Percentiles rank a stretch among this genome's conserved stretches.
These are phyloP conservation scores for Ustilago nuda DNA, from an alignment of 1,284 basidiomycete genomes.

Conservation along the genomic window DNA sequence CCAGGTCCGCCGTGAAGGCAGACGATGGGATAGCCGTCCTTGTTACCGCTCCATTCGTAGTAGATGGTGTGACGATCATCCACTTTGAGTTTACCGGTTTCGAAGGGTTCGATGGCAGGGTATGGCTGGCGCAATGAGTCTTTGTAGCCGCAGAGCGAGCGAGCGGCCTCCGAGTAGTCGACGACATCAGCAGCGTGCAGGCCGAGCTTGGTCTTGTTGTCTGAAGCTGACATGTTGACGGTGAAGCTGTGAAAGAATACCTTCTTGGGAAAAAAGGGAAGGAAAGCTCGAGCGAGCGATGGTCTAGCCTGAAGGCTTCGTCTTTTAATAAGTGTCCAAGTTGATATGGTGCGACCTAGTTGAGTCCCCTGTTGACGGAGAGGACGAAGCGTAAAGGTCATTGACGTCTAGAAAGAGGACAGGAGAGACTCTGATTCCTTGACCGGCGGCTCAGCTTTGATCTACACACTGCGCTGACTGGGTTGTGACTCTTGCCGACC, in stretches of 20 bases:
- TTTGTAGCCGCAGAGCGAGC: slow-evolving; percentile 54
- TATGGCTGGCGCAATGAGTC: slow-evolving; percentile 46
- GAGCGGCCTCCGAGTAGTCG: slow-evolving; percentile 43
- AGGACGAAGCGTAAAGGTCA: slow-evolving; percentile 12
- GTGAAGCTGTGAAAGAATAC: neutral
- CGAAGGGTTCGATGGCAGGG: slow-evolving; percentile 60
- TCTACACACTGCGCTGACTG: neutral
- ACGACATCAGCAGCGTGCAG: slow-evolving; percentile 42
- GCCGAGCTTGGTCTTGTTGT: slow-evolving; percentile 26
- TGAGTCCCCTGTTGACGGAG: slow-evolving; percentile 1
- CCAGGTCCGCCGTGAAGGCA: slow-evolving; percentile 66
- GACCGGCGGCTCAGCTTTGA: slow-evolving; percentile 17
- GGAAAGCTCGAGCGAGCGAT: neutral
- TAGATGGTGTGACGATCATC: slow-evolving; percentile 57
- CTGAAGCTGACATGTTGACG: slow-evolving; percentile 13
- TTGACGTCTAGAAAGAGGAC: slow-evolving; percentile 13
- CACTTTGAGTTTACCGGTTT: slow-evolving; percentile 52
- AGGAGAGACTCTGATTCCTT: neutral
- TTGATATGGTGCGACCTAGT: neutral
- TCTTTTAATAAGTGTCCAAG: neutral
- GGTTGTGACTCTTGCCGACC: neutral
- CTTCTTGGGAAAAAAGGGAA: neutral
- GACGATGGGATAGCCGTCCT: slow-evolving; percentile 59
- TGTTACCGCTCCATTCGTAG: slow-evolving; percentile 62
- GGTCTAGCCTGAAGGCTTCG: neutral